Percentiles rank a stretch among this genome's conserved stretches.
Evolutionary conservation across 1,284 basidiomycete genomes (phyloP).

Genomic region (Trichosporon asahii): DNA sequence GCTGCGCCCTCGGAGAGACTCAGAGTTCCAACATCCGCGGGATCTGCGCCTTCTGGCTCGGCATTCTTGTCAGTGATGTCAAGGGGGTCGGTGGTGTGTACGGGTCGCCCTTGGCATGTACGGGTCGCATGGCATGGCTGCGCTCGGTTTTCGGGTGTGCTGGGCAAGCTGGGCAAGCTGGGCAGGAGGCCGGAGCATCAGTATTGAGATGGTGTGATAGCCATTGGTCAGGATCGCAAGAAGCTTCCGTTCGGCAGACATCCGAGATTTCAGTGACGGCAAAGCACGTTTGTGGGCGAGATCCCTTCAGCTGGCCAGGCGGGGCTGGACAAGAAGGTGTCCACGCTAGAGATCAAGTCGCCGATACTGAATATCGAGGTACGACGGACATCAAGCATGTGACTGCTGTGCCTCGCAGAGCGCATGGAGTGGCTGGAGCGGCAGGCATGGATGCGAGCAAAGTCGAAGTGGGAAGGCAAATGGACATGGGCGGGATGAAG

Average conservation of each 20-base stretch:
- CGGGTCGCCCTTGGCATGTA: neutral
- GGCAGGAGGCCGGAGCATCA: neutral
- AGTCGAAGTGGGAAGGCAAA: neutral
- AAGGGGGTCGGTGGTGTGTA: neutral
- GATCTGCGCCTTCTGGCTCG: neutral
- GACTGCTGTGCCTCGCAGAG: neutral
- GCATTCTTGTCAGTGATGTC: neutral
- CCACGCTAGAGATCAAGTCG: neutral
- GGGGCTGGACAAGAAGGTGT: neutral
- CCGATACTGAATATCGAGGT: neutral
- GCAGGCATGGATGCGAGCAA: neutral
- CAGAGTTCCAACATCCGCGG: neutral
- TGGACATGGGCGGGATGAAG: neutral
- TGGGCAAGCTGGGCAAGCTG: no score
- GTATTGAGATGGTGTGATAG: neutral
- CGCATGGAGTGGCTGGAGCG: neutral
- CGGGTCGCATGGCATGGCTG: neutral
- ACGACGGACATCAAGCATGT: neutral
- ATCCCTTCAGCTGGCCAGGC: neutral
- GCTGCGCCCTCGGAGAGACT: neutral
- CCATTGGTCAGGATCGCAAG: neutral
- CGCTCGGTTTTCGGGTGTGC: neutral
- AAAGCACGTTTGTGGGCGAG: neutral
- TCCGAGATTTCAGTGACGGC: neutral
- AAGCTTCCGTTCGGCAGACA: neutral